Base-by-base conservation (phyloP, 306 rosid genomes). In the Delonix regia region DNA sequence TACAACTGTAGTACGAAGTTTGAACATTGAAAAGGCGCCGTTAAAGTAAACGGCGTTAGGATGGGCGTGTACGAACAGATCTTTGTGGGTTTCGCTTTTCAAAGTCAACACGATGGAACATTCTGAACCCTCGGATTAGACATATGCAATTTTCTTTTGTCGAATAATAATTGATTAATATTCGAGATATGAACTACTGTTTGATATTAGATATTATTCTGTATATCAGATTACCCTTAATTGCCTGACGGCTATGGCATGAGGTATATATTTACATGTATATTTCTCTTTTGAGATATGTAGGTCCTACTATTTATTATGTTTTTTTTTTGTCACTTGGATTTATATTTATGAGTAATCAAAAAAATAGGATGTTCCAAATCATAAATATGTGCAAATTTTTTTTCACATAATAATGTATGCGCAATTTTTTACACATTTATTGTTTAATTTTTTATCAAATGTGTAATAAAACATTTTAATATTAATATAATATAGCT, bases 121-220 rank as follows among this genome's bases (percentile, higher is more conserved):
- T 51, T 33, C 30, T 30, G 47, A 41, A 51, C 33, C 48, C 63
- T 51, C 8, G 19, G 47, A 51, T 48, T 25, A 30, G 41, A 15
- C 24, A n/a, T 10, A 10, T 42, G 19, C 5, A 6, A 39, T 11
- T 30, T 18, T 41, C 41, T 10, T 22, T n/a, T 10, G 19, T 21
- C 0, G 13, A 39, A n/a, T 19, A 22, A 21, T n/a, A 38, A 65
- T 63, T n/a, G 48, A 10, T 19, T 39, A 66, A 66, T 66, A 22
- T 63, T 63, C 69, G 69, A 59, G 15, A 12, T 25, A 59, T 59
- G 65, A 59, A 59, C 27, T 59, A 27, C 13, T 59, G 65, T 56
- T 52, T n/a, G 66, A 28, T 27, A 14, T 18, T 62, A 33, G 71
- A 19, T 19, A n/a, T 65, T 39, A 21, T 22, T 41, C 44, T 62